Evolutionary conservation across 2,329 filamentous ascomycete genomes (phyloP), one percentile per base, ranked within the genome.

Genomic region (Pseudocercospora crystallina): DNA sequence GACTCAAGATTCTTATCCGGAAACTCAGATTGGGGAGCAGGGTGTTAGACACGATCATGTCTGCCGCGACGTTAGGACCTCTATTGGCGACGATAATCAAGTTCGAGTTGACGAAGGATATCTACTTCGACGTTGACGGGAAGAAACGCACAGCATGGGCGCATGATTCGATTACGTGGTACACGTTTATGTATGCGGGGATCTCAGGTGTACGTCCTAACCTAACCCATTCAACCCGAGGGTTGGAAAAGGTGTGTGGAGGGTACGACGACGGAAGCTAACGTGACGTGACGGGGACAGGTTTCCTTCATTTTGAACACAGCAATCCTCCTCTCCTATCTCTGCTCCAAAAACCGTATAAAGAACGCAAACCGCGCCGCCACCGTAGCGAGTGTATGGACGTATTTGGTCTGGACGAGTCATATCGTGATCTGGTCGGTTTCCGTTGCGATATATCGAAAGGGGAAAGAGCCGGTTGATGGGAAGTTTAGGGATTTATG

Each of bases 141-240:
- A 40, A 43, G 17, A 8, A 46, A 13, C 69, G 72, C 40, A 73
- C 66, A 12, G 66, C 71, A 1, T 74, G 72, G 72, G 64, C 68
- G 2, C 57, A 64, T 7, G 57, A 69, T 46, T 61, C 69, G 26
- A 69, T 68, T 35, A 54, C 59, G 4, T 73, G 70, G 69, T 71
- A 71, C 3, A 73, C 70, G 3, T 72, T 65, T 55, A 66, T 71
- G 60, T 73, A 74, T 60, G 67, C 71, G 49, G 53, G 38, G 45
- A 58, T 71, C 13, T 64, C 71, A 0, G 52, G 51, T 3, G 20
- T 26, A 26, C 3, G 20, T 7, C 7, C 20, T 26, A n/a, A n/a
- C n/a, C n/a, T n/a, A n/a, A n/a, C n/a, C n/a, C n/a, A n/a, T n/a
- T n/a, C n/a, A n/a, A n/a, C n/a, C n/a, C n/a, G n/a, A n/a, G n/a